Evolutionary conservation across 2,329 filamentous ascomycete species (phyloP).

Genomic region (Fusarium multiceps): DNA sequence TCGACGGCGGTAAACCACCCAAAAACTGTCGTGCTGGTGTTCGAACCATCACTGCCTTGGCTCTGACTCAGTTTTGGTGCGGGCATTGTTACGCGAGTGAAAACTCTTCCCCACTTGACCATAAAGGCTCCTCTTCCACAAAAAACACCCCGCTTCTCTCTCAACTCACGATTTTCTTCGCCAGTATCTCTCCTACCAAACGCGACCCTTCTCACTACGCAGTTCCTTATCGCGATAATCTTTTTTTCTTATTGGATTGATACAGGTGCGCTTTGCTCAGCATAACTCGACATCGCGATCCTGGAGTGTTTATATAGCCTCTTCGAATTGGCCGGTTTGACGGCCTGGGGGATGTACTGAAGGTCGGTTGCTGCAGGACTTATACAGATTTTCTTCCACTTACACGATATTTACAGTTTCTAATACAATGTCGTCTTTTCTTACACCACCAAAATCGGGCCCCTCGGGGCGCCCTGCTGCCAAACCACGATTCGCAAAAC

Average conservation of each 20-base stretch:
- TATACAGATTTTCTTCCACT: not conserved
- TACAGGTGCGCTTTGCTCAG: not conserved
- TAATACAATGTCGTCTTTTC: constrained; percentile 59
- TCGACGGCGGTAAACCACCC: not conserved
- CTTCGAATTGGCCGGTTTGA: constrained; percentile 15
- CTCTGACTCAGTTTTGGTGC: constrained; percentile 34
- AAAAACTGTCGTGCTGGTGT: constrained; percentile 39
- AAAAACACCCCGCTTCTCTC: constrained; percentile 41
- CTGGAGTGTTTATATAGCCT: constrained; percentile 1
- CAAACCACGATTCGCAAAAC: constrained; percentile 57
- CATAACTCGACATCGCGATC: not conserved
- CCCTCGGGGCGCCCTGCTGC: constrained; percentile 43
- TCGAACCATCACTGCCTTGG: constrained; percentile 44
- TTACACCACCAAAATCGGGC: constrained; percentile 55
- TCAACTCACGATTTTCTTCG: constrained; percentile 40
- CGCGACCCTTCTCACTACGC: constrained; percentile 19
- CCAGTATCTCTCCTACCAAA: constrained; percentile 35
- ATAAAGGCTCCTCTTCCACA: constrained; percentile 27
- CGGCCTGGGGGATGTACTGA: constrained; percentile 30
- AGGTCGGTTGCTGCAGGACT: not conserved
- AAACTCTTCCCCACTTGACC: constrained; percentile 49
- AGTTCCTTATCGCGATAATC: constrained; percentile 36
- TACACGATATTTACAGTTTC: constrained; percentile 1
- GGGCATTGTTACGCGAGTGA: constrained; percentile 21
- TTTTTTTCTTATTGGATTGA: constrained; percentile 3